These are phyloP conservation scores for Trichophyton mentagrophytes DNA, from an alignment of 2,329 filamentous ascomycete species.

Conservation along the genomic window DNA sequence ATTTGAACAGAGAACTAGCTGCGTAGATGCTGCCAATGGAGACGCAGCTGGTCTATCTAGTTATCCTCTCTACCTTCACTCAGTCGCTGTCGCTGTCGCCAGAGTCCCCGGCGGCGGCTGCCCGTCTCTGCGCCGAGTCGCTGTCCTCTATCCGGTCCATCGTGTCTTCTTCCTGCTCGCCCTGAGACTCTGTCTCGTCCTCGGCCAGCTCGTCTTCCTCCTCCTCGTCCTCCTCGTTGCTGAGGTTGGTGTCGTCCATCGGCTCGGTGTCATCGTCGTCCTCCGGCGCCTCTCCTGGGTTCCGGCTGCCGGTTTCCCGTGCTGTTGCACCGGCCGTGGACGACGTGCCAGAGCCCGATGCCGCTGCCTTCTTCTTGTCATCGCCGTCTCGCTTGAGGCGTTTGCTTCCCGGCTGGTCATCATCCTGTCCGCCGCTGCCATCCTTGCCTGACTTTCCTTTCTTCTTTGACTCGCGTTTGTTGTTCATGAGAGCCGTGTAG, in stretches of 20 bases:
- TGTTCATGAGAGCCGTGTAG: constrained; percentile 28
- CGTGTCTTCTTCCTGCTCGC: constrained; percentile 9
- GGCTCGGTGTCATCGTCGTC: neutral
- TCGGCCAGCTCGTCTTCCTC: constrained; percentile 17
- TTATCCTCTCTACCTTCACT: no score
- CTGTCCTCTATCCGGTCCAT: constrained; percentile 3
- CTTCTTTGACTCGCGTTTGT: constrained; percentile 28
- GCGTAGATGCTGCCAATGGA: no score
- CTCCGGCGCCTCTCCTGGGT: neutral
- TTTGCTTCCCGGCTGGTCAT: constrained; percentile 19
- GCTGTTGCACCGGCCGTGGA: neutral
- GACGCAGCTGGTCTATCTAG: no score
- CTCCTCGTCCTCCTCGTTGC: constrained; percentile 12
- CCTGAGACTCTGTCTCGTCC: constrained; percentile 15
- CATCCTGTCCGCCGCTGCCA: constrained; percentile 51
- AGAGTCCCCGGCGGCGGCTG: neutral
- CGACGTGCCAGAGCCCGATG: neutral
- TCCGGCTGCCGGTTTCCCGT: neutral
- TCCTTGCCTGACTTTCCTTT: constrained; percentile 36
- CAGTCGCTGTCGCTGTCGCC: constrained; percentile 5
- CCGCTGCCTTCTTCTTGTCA: constrained; percentile 14
- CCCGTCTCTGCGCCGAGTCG: neutral
- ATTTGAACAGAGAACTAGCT: no score
- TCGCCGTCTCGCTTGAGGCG: constrained; percentile 16
- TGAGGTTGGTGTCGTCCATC: constrained; percentile 6